These are phyloP conservation scores for Puccinia hordei DNA, from an alignment of 1,284 basidiomycete genomes.

Conservation along the genomic window DNA sequence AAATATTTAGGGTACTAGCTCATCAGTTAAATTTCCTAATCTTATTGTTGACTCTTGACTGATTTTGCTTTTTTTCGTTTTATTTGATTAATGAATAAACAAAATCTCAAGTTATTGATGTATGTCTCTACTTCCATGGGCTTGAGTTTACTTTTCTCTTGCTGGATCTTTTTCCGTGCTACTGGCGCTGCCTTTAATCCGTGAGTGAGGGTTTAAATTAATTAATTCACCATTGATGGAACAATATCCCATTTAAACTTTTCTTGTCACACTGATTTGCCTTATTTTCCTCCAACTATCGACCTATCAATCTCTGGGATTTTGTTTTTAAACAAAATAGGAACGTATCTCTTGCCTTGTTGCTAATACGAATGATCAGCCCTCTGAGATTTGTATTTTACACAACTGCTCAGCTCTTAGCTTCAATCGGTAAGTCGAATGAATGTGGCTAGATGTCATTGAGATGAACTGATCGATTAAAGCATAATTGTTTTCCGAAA, in stretches of 20 bases:
- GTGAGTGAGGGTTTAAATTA: too few relatives aligned
- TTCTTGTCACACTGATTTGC: too few relatives aligned
- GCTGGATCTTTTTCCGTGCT: conserved; percentile 74
- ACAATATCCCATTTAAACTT: too few relatives aligned
- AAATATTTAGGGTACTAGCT: not conserved
- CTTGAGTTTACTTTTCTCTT: conserved; percentile 69
- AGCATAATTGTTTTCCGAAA: not conserved
- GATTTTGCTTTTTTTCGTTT: not conserved
- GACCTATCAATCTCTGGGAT: not conserved
- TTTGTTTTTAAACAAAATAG: too few relatives aligned
- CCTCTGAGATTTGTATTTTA: conserved; percentile 69
- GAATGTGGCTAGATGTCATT: too few relatives aligned
- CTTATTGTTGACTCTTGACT: too few relatives aligned
- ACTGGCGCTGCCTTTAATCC: conserved; percentile 64
- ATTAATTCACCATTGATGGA: too few relatives aligned
- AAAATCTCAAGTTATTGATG: conserved; percentile 57
- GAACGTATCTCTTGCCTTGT: conserved; percentile 68
- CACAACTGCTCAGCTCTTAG: conserved; percentile 65
- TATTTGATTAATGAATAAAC: not conserved
- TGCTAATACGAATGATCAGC: conserved; percentile 67
- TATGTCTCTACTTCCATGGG: conserved; percentile 71
- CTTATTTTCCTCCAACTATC: not conserved
- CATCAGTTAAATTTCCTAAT: not conserved
- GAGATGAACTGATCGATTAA: too few relatives aligned
- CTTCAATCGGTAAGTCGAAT: conserved; percentile 30